These are phyloP conservation scores for Phytopythium oedochilum DNA, from an alignment of 352 stramenopile species.

Conservation along the genomic window DNA sequence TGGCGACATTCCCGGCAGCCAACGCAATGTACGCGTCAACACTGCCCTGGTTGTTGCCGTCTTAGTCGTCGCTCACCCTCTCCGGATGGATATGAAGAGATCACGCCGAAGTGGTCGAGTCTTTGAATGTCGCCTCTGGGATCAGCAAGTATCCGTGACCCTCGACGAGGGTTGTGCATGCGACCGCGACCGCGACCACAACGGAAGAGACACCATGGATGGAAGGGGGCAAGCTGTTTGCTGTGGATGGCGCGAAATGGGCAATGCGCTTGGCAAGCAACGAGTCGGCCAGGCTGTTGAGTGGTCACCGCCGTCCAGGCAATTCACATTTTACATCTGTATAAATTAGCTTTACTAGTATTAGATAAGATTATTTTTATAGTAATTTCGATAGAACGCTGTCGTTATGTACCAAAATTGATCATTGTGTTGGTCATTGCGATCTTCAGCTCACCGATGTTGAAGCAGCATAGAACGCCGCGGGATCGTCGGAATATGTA, in stretches of 20 bases:
- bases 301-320: too few relatives aligned
- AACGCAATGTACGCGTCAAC: slow-evolving; percentile 7
- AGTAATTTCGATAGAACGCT: too few relatives aligned
- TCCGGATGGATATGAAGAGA: slow-evolving; percentile 16
- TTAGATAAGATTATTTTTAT: too few relatives aligned
- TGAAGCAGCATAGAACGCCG: too few relatives aligned
- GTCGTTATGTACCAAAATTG: too few relatives aligned
- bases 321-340: too few relatives aligned
- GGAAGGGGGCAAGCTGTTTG: not conserved
- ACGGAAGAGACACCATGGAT: slow-evolving; percentile 2
- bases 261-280: not conserved
- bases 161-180: slow-evolving; percentile 5
- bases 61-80: slow-evolving; percentile 13
- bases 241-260: too few relatives aligned
- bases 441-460: too few relatives aligned
- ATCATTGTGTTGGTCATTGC: too few relatives aligned
- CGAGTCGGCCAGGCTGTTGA: too few relatives aligned
- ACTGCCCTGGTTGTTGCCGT: slow-evolving; percentile 9
- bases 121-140: slow-evolving; percentile 13
- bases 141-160: slow-evolving; percentile 22
- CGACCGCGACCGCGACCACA: slow-evolving; percentile 2
- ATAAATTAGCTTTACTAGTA: too few relatives aligned
- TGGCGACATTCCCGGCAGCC: slow-evolving; percentile 12
- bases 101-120: slow-evolving; percentile 14
- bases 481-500: too few relatives aligned